These are phyloP conservation scores for Kodamaea nitidulidarum DNA, from an alignment of 805 yeast species.

Conservation along the genomic window DNA sequence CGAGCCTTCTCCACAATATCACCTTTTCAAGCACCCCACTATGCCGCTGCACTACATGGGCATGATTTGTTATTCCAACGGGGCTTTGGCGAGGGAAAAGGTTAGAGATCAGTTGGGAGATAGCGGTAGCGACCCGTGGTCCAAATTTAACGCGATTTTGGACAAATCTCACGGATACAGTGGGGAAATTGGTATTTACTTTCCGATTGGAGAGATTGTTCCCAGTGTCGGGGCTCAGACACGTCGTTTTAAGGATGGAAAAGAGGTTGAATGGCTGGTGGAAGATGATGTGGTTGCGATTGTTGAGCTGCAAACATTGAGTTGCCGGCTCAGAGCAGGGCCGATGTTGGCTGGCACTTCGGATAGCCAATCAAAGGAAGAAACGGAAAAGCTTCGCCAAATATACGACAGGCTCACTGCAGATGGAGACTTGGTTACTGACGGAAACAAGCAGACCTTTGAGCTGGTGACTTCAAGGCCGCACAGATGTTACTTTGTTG, in stretches of 20 bases:
- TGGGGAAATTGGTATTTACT: constrained; percentile 67
- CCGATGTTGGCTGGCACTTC: constrained; percentile 53
- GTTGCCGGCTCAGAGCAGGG: constrained; percentile 75
- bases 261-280: constrained; percentile 34
- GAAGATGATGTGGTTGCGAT: constrained; percentile 71
- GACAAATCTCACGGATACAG: constrained; percentile 35
- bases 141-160: constrained; percentile 53
- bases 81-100: constrained; percentile 79
- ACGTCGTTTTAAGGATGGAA: constrained; percentile 39
- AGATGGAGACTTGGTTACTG: constrained; percentile 46
- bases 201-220: constrained; percentile 87
- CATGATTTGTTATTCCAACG: constrained; percentile 92
- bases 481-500: constrained; percentile 72
- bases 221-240: constrained; percentile 73
- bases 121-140: constrained; percentile 41
- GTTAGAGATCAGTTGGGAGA: constrained; percentile 48
- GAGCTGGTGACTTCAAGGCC: constrained; percentile 54
- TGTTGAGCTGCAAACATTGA: constrained; percentile 81
- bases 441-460: constrained; percentile 44
- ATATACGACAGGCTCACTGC: constrained; percentile 25
- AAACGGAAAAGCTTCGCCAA: constrained; percentile 8
- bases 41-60: constrained; percentile 78
- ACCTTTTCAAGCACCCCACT: constrained; percentile 83
- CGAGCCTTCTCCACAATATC: constrained; percentile 77
- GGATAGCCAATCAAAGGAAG: background rate